Base-by-base conservation (phyloP, 23 red algal genomes). In the Gracilaria gracilis region DNA sequence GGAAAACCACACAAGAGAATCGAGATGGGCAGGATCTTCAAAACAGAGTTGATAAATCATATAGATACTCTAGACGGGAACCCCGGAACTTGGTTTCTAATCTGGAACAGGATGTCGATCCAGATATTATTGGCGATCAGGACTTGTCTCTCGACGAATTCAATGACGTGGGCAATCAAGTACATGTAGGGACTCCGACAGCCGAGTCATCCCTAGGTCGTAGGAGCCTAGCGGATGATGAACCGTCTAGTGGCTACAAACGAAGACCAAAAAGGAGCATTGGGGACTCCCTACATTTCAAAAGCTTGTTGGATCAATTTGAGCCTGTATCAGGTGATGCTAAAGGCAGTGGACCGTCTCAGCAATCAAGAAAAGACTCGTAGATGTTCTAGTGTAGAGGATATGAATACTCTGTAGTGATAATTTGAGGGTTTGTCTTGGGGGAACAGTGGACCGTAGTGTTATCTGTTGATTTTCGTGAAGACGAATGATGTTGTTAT, bases 61-160 rank as follows among this genome's bases (percentile, higher is more conserved):
- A 90, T 62, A 47, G 87, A 24, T 90, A 69, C 57, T 90, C 87
- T 57, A 90, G 71, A 67, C 55, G 87, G 25, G 87, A 90, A 74
- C 87, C 87, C 4, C 36, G 55, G 15, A 81, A 23, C 24, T 27
- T 39, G 17, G 55, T 57, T 42, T 64, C 55, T 27, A n/a, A 27
- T 9, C n/a, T 54, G 33, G 0, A 24, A 42, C 24, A 58, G 7
- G 87, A 90, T 14, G 67, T 71, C 70, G 75, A 81, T 31, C 33
- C 35, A 32, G 87, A 90, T 57, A 44, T 90, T 28, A 66, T 90
- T 17, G 76, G 76, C 14, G 87, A 90, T 61, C 51, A 73, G 36
- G 84, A 74, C 23, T 33, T 87, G 13, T 64, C 50, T 24, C 27
- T 90, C 0, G 74, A 90, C 58, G 61, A 90, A 39, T 57, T 65